Percentiles rank a stretch among this genome's conserved stretches.
Evolutionary conservation across 208 protist species (phyloP).

Genomic region (Porcisia hertigi): DNA sequence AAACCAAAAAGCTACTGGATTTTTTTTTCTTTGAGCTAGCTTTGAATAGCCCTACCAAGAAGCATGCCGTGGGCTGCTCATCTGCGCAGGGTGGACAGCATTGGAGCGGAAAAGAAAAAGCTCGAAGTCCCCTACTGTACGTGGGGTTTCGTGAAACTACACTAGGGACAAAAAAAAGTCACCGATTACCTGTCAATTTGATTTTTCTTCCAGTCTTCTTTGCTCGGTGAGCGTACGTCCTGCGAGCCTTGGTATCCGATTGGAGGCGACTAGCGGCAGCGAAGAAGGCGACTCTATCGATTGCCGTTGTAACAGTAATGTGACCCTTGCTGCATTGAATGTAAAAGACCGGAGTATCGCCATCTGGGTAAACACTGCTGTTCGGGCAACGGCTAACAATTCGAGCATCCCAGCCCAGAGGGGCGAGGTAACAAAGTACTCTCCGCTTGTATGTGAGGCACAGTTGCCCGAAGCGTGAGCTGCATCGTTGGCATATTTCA

Average conservation of each 20-base stretch:
- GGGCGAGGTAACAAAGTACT: background rate
- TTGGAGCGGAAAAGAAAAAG: background rate
- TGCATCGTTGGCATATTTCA: conserved; percentile 24
- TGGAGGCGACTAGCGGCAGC: conserved; percentile 24
- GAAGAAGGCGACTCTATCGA: conserved; percentile 27
- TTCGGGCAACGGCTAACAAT: conserved; percentile 12
- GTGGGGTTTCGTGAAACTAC: too few species aligned
- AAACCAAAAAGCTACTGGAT: background rate
- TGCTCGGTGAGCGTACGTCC: background rate
- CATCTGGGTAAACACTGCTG: conserved; percentile 9
- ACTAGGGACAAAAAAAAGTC: background rate
- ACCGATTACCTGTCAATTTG: background rate
- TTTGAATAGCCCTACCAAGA: background rate
- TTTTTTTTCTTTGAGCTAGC: background rate
- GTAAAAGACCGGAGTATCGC: conserved; percentile 20
- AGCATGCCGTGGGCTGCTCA: too few species aligned
- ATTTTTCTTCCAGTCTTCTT: conserved; percentile 4
- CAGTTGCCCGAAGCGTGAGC: conserved; percentile 9
- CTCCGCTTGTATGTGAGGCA: conserved; percentile 15
- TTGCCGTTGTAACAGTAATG: conserved; percentile 19
- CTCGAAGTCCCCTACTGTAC: background rate
- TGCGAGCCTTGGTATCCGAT: background rate
- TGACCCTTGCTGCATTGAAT: conserved; percentile 13
- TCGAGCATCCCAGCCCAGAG: conserved; percentile 12
- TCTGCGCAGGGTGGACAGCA: too few species aligned